Conservation (phyloP, 2,329 filamentous ascomycete genomes). For the Trichophyton rubrum region DNA sequence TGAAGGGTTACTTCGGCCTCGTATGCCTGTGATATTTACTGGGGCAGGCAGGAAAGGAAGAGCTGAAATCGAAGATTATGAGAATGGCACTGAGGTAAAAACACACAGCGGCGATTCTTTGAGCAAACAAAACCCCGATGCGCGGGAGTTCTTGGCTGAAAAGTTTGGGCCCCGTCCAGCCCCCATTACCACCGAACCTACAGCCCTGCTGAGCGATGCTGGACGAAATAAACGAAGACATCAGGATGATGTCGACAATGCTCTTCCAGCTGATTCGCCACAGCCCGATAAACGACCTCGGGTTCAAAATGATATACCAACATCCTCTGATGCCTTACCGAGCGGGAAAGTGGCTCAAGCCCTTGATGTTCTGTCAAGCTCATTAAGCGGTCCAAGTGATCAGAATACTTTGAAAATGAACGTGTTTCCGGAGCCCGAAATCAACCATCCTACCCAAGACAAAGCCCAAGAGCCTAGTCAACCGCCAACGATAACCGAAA, state of each 20-base stretch:
- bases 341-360: not conserved
- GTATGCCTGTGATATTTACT: conserved; percentile 36
- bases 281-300: not conserved
- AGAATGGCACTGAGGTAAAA: conserved; percentile 17
- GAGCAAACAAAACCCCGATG: not conserved
- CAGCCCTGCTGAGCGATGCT: not conserved
- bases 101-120: not conserved
- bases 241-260: not conserved
- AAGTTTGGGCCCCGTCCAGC: conserved; percentile 17
- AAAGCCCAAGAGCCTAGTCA: not conserved
- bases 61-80: conserved; percentile 16
- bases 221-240: not conserved
- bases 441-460: not conserved
- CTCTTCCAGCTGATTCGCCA: not conserved
- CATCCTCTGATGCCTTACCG: not conserved
- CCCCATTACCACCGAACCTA: conserved; percentile 3
- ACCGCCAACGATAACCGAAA: not conserved
- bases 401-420: not conserved
- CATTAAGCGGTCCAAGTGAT: not conserved
- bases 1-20: conserved; percentile 53
- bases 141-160: not conserved
- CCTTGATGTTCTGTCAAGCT: not conserved
- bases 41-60: conserved; percentile 20
- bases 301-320: not conserved
- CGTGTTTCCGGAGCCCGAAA: not conserved